Base-by-base conservation (phyloP, 106 monocot species). In the Hemerocallis citrina region DNA sequence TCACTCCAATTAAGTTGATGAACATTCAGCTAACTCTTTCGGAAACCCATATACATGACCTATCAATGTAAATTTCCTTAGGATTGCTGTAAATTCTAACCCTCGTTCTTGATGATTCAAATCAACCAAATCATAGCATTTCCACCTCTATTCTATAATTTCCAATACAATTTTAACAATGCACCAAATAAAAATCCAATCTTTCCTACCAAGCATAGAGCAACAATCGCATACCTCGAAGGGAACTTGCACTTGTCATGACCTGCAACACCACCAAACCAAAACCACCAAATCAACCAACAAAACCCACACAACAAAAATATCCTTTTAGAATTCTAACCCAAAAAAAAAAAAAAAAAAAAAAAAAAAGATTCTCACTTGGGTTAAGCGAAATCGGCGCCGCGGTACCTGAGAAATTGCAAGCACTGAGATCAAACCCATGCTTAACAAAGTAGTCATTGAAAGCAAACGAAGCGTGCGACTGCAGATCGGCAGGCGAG, bases 321-420 rank as follows among this genome's bases (percentile, higher is more conserved):
- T 17, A 36, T 24, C 24, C 44, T 7, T 17, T 15, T 10, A 6
- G 12, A 69, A 38, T 27, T 7, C 42, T 40, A 25, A 21, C 38
- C 6, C 15, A 14, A 20, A 5, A 15, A 48, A 46, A 0, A n/a
- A 39, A 27, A 19, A n/a, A 43, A 0, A 37, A 9, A 1, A n/a
- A 22, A 41, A 19, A 13, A 16, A 7, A 35, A 19, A 28, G 12
- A 22, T 35, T 10, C 64, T 34, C 23, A 75, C 86, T 71, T 52
- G 96, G 96, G 42, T 96, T 76, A 10, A 91, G 62, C 4, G 76
- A 71, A 38, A 86, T 90, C 25, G 81, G 72, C 13, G 84, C 81
- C 25, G 90, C 90, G 67, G 72, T 70, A 68, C 87, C 90, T 63
- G 82, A 83, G 78, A 96, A 96, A 70, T 96, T 72, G 58, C 95